Percentiles rank a stretch among this genome's conserved stretches.
These are phyloP conservation scores for Candida anglica DNA, from an alignment of 805 yeast genomes.

Conservation along the genomic window DNA sequence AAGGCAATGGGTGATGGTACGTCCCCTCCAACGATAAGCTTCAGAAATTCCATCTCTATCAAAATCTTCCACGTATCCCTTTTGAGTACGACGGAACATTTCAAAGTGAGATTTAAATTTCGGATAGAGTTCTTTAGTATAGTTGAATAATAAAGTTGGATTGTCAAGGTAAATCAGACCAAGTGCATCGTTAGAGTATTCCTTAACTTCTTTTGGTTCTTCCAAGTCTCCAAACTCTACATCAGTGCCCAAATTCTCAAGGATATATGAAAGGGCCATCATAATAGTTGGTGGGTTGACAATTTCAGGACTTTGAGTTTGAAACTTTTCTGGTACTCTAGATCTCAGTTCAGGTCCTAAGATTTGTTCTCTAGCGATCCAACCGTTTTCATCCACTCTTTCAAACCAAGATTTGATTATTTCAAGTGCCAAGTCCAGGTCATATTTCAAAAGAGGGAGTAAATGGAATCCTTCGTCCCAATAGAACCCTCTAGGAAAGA, in stretches of 20 bases:
- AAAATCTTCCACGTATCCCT: constrained; percentile 69
- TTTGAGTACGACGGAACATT: constrained; percentile 81
- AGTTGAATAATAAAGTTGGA: constrained; percentile 55
- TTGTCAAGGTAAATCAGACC: constrained; percentile 53
- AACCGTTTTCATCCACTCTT: constrained; percentile 83
- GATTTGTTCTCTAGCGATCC: constrained; percentile 96
- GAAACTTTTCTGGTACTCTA: constrained; percentile 80
- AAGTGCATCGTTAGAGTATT: constrained; percentile 20
- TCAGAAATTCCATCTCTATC: constrained; percentile 54
- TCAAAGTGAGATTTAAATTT: constrained; percentile 71
- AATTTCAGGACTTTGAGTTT: constrained; percentile 79
- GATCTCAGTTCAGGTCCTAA: constrained; percentile 87
- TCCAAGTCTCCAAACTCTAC: constrained; percentile 20
- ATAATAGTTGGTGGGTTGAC: constrained; percentile 96
- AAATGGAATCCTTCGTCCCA: constrained; percentile 99
- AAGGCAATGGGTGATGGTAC: constrained; percentile 78
- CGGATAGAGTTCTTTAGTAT: constrained; percentile 70
- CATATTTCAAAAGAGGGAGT: constrained; percentile 76
- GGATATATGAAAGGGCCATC: constrained; percentile 60
- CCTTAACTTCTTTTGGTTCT: constrained; percentile 21
- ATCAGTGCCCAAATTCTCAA: constrained; percentile 23
- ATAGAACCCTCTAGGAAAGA: constrained; percentile 94
- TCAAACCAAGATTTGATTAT: constrained; percentile 84
- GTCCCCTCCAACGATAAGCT: constrained; percentile 90
- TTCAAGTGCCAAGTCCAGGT: constrained; percentile 75